Percentiles rank a stretch among this genome's conserved stretches.
phyloP scores from a whole-genome alignment of 805 yeast genomes.

The Monosporozyma siamensis region DNA sequence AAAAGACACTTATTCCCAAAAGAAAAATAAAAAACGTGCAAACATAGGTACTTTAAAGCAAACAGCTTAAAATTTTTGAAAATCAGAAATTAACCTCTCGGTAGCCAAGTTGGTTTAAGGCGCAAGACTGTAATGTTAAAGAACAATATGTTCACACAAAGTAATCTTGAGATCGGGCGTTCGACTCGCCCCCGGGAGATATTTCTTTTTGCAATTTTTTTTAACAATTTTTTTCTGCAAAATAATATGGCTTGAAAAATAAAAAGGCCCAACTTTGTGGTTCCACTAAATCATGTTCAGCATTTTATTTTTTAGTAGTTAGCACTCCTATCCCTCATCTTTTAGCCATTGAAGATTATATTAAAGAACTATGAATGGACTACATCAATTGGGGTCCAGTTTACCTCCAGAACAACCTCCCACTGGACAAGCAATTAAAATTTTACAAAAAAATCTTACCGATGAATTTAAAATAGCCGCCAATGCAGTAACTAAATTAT shows the following conservation, averaged over 20 bases:
- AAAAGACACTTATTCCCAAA: no score
- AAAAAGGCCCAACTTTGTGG: not conserved
- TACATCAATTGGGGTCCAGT: constrained; percentile 16
- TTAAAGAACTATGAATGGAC: no score
- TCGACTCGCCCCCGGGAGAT: constrained; percentile 10
- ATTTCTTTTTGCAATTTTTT: not conserved
- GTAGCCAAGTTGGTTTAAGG: constrained; percentile 7
- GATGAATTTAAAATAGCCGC: constrained; percentile 65
- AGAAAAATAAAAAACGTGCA: no score
- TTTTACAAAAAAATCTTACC: constrained; percentile 44
- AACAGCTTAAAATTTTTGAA: not conserved
- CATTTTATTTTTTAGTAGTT: no score
- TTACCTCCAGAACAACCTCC: constrained; percentile 28
- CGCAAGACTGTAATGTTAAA: constrained; percentile 5
- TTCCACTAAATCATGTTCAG: not conserved
- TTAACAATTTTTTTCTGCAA: not conserved
- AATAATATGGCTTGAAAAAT: no score
- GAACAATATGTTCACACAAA: constrained; percentile 1
- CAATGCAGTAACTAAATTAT: constrained; percentile 58
- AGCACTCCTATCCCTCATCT: no score
- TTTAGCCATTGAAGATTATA: no score
- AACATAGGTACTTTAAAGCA: no score
- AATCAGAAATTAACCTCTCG: constrained; percentile 1
- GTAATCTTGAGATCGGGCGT: constrained; percentile 6
- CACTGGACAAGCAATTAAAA: constrained; percentile 20